Base-by-base conservation (phyloP, 371 early-diverging fungal species). In the Mortierella sp. region DNA sequence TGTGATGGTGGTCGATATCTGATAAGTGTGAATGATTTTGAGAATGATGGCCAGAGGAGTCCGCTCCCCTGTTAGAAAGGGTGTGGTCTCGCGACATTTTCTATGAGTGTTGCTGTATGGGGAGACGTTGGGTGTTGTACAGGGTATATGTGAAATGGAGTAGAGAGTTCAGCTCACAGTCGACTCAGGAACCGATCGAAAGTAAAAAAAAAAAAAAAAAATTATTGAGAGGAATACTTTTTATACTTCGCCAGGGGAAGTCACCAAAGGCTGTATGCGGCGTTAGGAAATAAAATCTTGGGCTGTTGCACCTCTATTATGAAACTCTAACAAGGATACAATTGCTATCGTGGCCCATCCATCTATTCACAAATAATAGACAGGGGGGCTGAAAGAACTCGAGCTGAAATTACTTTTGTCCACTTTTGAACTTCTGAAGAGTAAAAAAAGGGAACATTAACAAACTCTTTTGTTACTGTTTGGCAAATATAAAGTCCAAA, bases 141-240 rank as follows among this genome's bases (percentile, higher is more conserved):
- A 34, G 17, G 56, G 66, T 92, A 96, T 71, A 93, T 93, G 84
- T 95, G 95, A 67, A 96, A 60, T 95, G 89, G 82, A 35, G 40
- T 47, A 19, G 47, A 47, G 10, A 17, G 6, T 47, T 47, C 8
- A 17, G 22, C 8, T 47, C 7, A n/a, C n/a, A n/a, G 5, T 7
- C 1, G 2, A n/a, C 17, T 17, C 47, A 47, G 47, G 47, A 47
- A n/a, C 47, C 47, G 47, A 47, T 47, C 6, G 17, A n/a, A n/a
- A n/a, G 19, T 8, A n/a, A 17, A n/a, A n/a, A n/a, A 8, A 17
- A n/a, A 47, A 10, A 40, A 40, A 15, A 10, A 10, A 15, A 10
- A 15, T 9, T 0, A n/a, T n/a, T n/a, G n/a, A n/a, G 10, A 10
- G 40, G 40, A 40, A 40, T 10, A 40, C 5, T 40, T 40, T 40